Base-by-base conservation (phyloP, 768 basidiomycete genomes). In the Mycena pura region DNA sequence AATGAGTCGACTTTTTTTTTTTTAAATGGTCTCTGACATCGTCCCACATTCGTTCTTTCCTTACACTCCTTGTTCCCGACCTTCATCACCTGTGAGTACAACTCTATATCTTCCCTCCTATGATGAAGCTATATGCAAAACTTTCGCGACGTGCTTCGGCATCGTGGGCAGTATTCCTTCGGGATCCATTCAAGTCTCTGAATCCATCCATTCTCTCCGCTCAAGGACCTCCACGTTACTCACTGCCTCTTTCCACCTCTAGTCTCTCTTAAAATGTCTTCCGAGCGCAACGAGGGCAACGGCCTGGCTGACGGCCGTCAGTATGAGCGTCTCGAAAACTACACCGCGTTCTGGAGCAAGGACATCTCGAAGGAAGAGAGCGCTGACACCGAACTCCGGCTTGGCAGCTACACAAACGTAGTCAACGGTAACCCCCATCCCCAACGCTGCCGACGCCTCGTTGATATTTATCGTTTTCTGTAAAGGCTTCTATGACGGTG, bases 401-500 rank as follows among this genome's bases (percentile, higher is more conserved):
- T 95, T 41, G 85, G 85, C 36, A 86, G 86, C 70, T 99, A 98
- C 76, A 89, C 91, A 13, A 94, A 97, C 52, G 93, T 99, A 61
- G 92, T 99, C 60, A 96, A 97, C 66, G 95, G 62, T 63, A 14
- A 8, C n/a, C n/a, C n/a, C 44, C 17, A 93, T 93, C 49, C 53
- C 83, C 76, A n/a, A n/a, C n/a, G n/a, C n/a, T n/a, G n/a, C n/a
- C n/a, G n/a, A n/a, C n/a, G n/a, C 13, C 22, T 46, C 40, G 27
- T 63, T 22, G 39, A 28, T 25, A 11, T 50, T 59, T 24, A 13
- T 14, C 32, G 50, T 29, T 31, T 56, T 62, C 53, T 13, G 40
- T 24, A 19, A 49, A 93, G 95, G 95, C 40, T 98, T 96, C 79
- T 99, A 98, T 67, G 96, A 99, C 73, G 96, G 94, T 67, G 95